These are phyloP conservation scores for Kodamaea fungicola DNA, from an alignment of 1,139 yeast genomes.

Conservation along the genomic window DNA sequence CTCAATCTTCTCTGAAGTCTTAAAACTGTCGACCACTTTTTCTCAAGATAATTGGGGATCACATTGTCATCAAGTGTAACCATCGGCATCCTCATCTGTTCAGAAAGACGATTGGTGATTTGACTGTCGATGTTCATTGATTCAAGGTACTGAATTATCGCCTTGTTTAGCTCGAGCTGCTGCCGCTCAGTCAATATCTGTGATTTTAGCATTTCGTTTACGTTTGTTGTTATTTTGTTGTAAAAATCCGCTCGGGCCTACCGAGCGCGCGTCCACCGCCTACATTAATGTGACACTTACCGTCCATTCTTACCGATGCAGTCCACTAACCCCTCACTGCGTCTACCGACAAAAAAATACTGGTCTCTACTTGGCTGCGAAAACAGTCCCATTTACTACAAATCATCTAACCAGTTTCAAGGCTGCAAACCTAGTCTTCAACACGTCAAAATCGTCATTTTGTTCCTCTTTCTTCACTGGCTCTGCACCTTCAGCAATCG, in stretches of 20 bases:
- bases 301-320: too few species aligned
- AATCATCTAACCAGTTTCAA: conserved; percentile 21
- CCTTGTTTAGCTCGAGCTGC: conserved; percentile 50
- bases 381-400: too few species aligned
- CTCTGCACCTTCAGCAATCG: conserved; percentile 12
- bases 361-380: too few species aligned
- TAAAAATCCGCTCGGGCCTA: too few species aligned
- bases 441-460: conserved; percentile 35
- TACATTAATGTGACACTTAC: too few species aligned
- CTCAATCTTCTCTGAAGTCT: conserved; percentile 73
- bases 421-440: conserved; percentile 47
- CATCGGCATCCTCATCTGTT: conserved; percentile 9
- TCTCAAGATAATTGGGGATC: conserved; percentile 59
- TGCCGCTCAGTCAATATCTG: conserved; percentile 48
- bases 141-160: conserved; percentile 52
- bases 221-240: not conserved
- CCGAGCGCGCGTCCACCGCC: too few species aligned
- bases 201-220: conserved; percentile 10
- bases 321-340: too few species aligned
- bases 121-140: conserved; percentile 21
- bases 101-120: conserved; percentile 7
- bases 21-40: conserved; percentile 86
- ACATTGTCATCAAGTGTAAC: conserved; percentile 15
- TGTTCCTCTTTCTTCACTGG: conserved; percentile 4
- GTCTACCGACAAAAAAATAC: too few species aligned